These are phyloP conservation scores for Penicillium hesseltinei DNA, from an alignment of 2,329 filamentous ascomycete genomes.

Conservation along the genomic window DNA sequence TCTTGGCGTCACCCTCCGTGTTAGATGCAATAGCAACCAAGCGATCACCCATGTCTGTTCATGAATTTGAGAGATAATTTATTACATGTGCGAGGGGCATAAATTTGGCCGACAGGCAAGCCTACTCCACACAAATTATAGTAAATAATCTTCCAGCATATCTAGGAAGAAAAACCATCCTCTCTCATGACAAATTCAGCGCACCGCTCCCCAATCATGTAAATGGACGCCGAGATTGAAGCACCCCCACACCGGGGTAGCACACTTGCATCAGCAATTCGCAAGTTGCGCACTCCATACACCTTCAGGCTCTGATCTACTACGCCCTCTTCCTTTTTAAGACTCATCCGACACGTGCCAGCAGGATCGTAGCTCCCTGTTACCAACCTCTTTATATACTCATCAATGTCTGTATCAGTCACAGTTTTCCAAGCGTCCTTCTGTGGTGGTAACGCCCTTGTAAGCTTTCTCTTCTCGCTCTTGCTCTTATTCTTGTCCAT, in stretches of 20 bases:
- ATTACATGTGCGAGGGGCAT: too few species aligned
- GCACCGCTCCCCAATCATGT: conserved; percentile 4
- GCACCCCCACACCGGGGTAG: not conserved
- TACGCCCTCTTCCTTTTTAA: conserved; percentile 1
- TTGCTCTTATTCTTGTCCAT: not conserved
- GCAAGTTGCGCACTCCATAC: not conserved
- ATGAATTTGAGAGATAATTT: too few species aligned
- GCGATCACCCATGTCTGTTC: too few species aligned
- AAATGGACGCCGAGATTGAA: not conserved
- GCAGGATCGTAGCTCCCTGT: conserved; percentile 4
- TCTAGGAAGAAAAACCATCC: not conserved
- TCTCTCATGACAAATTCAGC: not conserved
- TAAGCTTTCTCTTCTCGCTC: not conserved
- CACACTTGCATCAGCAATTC: conserved; percentile 6
- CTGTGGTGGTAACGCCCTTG: not conserved
- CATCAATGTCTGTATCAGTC: not conserved
- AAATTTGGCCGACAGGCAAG: too few species aligned
- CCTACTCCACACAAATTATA: too few species aligned
- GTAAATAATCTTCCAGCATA: not conserved
- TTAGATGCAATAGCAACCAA: too few species aligned
- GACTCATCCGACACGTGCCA: conserved; percentile 3
- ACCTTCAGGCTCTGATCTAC: conserved; percentile 2
- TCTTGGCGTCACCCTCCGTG: not conserved
- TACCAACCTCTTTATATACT: conserved; percentile 1
- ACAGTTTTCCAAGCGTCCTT: conserved; percentile 1